These are phyloP conservation scores for Dryadomyces sulphureus DNA, from an alignment of 2,329 filamentous ascomycete genomes.

Conservation along the genomic window DNA sequence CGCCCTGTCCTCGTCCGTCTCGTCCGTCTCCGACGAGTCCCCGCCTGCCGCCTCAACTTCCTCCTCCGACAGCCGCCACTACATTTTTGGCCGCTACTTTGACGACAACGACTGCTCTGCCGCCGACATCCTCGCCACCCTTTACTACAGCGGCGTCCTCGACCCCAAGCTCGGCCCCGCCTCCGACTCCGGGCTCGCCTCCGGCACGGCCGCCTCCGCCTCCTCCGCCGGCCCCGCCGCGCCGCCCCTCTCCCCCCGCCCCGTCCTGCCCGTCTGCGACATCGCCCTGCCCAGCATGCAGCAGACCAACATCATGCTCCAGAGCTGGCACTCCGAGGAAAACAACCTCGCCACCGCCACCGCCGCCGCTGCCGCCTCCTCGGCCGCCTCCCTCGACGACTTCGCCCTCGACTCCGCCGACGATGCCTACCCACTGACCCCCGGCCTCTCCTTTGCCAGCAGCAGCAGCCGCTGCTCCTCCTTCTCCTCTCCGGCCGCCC, in stretches of 20 bases:
- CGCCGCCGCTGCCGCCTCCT: not conserved
- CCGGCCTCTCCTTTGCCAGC: not conserved
- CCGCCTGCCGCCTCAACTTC: not conserved
- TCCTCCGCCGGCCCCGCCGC: no score
- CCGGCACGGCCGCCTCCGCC: not conserved
- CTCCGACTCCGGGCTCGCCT: not conserved
- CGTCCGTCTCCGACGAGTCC: not conserved
- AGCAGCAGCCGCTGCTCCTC: conserved; percentile 6
- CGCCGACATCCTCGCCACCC: conserved; percentile 8
- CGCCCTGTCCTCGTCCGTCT: not conserved
- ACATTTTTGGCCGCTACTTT: conserved; percentile 3
- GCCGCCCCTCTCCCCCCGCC: not conserved
- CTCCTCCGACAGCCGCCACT: not conserved
- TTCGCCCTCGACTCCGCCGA: not conserved
- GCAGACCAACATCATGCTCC: conserved; percentile 10
- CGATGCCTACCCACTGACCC: not conserved
- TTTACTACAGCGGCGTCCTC: conserved; percentile 5
- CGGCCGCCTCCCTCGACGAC: not conserved
- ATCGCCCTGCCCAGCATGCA: conserved; percentile 10
- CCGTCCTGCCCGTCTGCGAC: not conserved
- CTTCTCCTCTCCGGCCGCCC: not conserved
- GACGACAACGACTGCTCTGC: conserved; percentile 9
- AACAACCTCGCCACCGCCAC: not conserved
- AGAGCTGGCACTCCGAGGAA: conserved; percentile 7
- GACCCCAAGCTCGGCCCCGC: not conserved